Evolutionary conservation across 2,329 filamentous ascomycete genomes (phyloP).

Genomic region (Scedosporium minutisporum): DNA sequence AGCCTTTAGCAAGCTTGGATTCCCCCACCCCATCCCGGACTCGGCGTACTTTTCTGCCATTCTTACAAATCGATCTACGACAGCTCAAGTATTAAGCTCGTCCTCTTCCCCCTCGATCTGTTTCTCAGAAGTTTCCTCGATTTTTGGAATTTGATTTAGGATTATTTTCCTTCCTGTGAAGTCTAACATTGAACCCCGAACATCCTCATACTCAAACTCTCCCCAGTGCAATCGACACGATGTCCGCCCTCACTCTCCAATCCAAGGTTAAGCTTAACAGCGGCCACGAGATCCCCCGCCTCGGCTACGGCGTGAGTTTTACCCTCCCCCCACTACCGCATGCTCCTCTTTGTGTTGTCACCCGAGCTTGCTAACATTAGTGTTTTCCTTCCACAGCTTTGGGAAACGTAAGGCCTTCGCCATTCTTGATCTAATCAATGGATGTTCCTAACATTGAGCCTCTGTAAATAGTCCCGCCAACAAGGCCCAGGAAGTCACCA

Average conservation of each 20-base stretch:
- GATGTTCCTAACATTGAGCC: constrained; percentile 1
- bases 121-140: background rate
- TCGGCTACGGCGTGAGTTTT: constrained; percentile 43
- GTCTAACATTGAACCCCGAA: too few relatives aligned
- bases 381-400: constrained; percentile 30
- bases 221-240: constrained; percentile 17
- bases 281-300: constrained; percentile 40
- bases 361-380: constrained; percentile 7
- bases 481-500: constrained; percentile 26
- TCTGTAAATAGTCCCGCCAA: constrained; percentile 22
- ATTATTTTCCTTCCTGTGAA: background rate
- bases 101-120: background rate
- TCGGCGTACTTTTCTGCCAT: background rate
- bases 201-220: too few relatives aligned
- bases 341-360: background rate
- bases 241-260: constrained; percentile 36
- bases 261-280: constrained; percentile 44
- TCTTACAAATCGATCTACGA: background rate
- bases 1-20: background rate
- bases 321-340: background rate
- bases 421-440: background rate
- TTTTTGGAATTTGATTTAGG: background rate
- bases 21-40: background rate
- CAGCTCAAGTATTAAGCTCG: background rate
- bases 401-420: constrained; percentile 34